Percentiles rank a stretch among this genome's conserved stretches.
These are phyloP conservation scores for Pichia insulana DNA, from an alignment of 805 yeast species.

Conservation along the genomic window DNA sequence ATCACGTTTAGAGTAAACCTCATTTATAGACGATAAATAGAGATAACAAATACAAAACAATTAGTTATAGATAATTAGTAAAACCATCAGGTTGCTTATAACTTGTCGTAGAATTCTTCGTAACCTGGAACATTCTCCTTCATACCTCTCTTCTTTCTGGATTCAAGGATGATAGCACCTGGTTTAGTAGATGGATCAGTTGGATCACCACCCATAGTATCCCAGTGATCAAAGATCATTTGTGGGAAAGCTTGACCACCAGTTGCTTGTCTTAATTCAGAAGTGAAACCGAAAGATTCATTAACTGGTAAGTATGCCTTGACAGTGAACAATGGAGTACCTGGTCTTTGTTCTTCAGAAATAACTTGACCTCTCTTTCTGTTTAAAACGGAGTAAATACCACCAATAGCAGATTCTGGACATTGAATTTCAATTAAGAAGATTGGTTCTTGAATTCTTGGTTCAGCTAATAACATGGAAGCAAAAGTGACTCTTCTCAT, in stretches of 20 bases:
- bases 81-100: slow-evolving; percentile 35
- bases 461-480: slow-evolving; percentile 95
- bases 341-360: slow-evolving; percentile 99
- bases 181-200: slow-evolving; percentile 71
- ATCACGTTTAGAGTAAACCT: slow-evolving; percentile 1
- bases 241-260: slow-evolving; percentile 99
- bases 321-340: slow-evolving; percentile 99
- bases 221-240: slow-evolving; percentile 99
- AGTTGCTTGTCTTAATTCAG: slow-evolving; percentile 98
- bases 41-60: slow-evolving; percentile 9
- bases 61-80: slow-evolving; percentile 4
- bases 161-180: slow-evolving; percentile 47
- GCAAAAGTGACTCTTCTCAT: slow-evolving; percentile 99
- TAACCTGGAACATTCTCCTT: slow-evolving; percentile 97
- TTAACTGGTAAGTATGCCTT: slow-evolving; percentile 99
- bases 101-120: slow-evolving; percentile 97
- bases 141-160: slow-evolving; percentile 94
- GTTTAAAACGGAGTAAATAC: slow-evolving; percentile 99
- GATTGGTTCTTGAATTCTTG: slow-evolving; percentile 98
- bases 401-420: slow-evolving; percentile 99
- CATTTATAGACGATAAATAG: slow-evolving; percentile 6
- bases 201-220: slow-evolving; percentile 85
- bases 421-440: slow-evolving; percentile 99
- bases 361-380: slow-evolving; percentile 99
- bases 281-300: slow-evolving; percentile 99